phyloP scores from a whole-genome alignment of 1,284 basidiomycete species.

The Ustilago xerochloae region DNA sequence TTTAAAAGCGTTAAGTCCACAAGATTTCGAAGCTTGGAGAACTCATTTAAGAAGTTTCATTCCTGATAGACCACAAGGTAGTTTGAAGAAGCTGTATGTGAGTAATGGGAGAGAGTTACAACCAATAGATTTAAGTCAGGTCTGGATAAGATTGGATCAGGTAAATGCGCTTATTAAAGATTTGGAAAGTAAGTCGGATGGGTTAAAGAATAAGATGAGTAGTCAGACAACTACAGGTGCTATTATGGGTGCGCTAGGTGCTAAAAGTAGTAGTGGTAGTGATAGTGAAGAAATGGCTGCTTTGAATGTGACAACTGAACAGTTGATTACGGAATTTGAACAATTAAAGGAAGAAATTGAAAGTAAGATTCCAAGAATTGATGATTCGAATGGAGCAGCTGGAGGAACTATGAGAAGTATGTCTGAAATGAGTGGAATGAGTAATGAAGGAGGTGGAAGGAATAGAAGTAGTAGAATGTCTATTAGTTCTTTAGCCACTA shows the following conservation, averaged over 20 bases:
- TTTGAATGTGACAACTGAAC: slow-evolving; percentile 45
- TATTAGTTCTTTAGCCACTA: slow-evolving; percentile 51
- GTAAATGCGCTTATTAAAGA: slow-evolving; percentile 54
- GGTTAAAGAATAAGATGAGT: slow-evolving; percentile 22
- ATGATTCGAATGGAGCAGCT: too few species aligned
- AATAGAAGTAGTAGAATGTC: slow-evolving; percentile 39
- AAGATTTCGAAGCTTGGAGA: slow-evolving; percentile 64
- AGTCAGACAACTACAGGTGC: slow-evolving; percentile 20
- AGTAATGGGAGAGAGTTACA: slow-evolving; percentile 54
- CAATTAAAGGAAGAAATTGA: slow-evolving; percentile 55
- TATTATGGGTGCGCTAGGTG: slow-evolving; percentile 37
- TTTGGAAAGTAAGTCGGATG: slow-evolving; percentile 4
- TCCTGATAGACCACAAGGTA: slow-evolving; percentile 43
- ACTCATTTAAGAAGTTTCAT: slow-evolving; percentile 60
- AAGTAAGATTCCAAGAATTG: slow-evolving; percentile 45
- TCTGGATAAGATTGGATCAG: slow-evolving; percentile 52
- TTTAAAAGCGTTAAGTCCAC: slow-evolving; percentile 61
- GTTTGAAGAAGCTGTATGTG: slow-evolving; percentile 48
- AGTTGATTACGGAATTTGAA: slow-evolving; percentile 53
- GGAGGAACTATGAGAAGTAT: slow-evolving; percentile 54
- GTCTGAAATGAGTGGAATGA: slow-evolving; percentile 15
- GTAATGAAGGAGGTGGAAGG: neutral
- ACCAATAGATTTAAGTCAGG: slow-evolving; percentile 48
- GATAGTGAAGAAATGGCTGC: slow-evolving; percentile 34
- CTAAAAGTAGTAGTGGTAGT: slow-evolving; percentile 16